These are phyloP conservation scores for Pichia sp. DNA, from an alignment of 1,139 yeast genomes.

Conservation along the genomic window DNA sequence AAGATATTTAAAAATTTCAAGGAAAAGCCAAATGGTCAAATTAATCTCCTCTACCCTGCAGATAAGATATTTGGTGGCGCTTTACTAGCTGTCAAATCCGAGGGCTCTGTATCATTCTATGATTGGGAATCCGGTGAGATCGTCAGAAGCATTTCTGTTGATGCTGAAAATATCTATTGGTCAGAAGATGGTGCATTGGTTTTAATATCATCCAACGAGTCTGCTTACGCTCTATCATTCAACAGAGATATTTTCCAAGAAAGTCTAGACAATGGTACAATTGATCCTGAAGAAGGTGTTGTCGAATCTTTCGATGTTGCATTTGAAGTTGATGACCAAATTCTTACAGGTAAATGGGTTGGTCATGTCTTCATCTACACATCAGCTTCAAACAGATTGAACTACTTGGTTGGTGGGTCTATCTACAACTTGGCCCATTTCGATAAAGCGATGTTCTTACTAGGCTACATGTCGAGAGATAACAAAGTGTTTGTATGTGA, in stretches of 20 bases:
- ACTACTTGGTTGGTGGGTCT: conserved; percentile 93
- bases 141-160: conserved; percentile 82
- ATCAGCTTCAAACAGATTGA: conserved; percentile 77
- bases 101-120: conserved; percentile 78
- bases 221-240: conserved; percentile 77
- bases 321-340: conserved; percentile 73
- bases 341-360: conserved; percentile 89
- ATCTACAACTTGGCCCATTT: conserved; percentile 89
- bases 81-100: conserved; percentile 74
- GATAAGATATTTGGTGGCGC: conserved; percentile 86
- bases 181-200: conserved; percentile 89
- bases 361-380: conserved; percentile 96
- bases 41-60: conserved; percentile 68
- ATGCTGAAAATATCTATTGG: conserved; percentile 82
- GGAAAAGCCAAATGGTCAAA: conserved; percentile 58
- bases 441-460: conserved; percentile 78
- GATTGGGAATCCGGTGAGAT: conserved; percentile 89
- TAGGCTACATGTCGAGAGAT: conserved; percentile 89
- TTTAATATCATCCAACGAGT: conserved; percentile 59
- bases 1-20: conserved; percentile 80
- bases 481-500: conserved; percentile 86
- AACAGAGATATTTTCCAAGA: conserved; percentile 63
- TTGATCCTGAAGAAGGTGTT: conserved; percentile 81
- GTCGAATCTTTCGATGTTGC: conserved; percentile 82
- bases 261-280: conserved; percentile 53